A percentile compares a stretch with the other conserved stretches of the same genome.
phyloP scores from a whole-genome alignment of 2,329 filamentous ascomycete genomes.

The Cladosporium halotolerans region DNA sequence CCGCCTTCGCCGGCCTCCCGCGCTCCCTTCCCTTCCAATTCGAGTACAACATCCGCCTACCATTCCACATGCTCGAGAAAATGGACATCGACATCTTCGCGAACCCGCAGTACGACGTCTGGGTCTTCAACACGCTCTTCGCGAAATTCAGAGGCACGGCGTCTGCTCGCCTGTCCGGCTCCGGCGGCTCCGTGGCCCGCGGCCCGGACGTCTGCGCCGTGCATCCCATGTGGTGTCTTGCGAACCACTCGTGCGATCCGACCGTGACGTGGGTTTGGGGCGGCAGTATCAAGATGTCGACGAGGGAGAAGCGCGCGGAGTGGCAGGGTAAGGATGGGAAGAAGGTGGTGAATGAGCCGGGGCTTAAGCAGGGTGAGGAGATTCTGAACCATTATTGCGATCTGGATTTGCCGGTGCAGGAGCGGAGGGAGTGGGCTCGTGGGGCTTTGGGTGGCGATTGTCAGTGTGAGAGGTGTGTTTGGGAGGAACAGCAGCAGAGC shows the following conservation, averaged over 20 bases:
- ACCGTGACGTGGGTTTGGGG: slow-evolving; percentile 95
- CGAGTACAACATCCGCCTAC: slow-evolving; percentile 65
- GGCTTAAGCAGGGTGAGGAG: slow-evolving; percentile 73
- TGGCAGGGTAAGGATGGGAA: slow-evolving; percentile 34
- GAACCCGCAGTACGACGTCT: slow-evolving; percentile 57
- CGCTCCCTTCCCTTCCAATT: slow-evolving; percentile 73
- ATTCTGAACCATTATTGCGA: slow-evolving; percentile 94
- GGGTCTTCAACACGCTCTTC: slow-evolving; percentile 87
- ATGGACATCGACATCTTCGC: slow-evolving; percentile 75
- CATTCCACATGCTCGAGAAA: slow-evolving; percentile 72
- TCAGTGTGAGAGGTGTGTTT: slow-evolving; percentile 74
- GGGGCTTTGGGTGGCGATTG: slow-evolving; percentile 86
- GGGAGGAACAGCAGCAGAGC: slow-evolving; percentile 43
- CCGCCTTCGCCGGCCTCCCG: slow-evolving; percentile 25
- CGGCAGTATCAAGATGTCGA: slow-evolving; percentile 66
- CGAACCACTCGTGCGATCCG: slow-evolving; percentile 93
- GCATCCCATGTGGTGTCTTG: slow-evolving; percentile 91
- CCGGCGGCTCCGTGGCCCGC: slow-evolving; percentile 54
- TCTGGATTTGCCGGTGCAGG: slow-evolving; percentile 66
- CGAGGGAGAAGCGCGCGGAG: slow-evolving; percentile 52
- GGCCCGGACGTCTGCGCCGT: slow-evolving; percentile 88
- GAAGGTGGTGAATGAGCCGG: slow-evolving; percentile 32
- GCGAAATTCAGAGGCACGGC: slow-evolving; percentile 91
- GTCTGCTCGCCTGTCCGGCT: slow-evolving; percentile 66
- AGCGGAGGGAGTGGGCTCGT: slow-evolving; percentile 80